Evolutionary conservation across 2,329 filamentous ascomycete genomes (phyloP), one percentile per base, ranked within the genome.

Genomic region (Botryotinia calthae): DNA sequence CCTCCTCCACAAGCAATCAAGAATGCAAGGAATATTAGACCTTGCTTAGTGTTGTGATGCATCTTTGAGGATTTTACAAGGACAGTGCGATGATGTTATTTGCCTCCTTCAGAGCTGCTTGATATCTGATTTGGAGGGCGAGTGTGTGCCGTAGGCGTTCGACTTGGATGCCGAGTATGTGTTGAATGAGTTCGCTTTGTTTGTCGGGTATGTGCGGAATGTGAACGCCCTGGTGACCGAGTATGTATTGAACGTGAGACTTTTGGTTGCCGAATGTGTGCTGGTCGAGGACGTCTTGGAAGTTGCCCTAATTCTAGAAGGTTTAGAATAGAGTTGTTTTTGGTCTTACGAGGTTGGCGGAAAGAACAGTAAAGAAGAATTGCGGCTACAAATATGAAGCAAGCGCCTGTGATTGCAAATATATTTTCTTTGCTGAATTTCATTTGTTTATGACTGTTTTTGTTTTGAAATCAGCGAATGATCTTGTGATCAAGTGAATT

Each of bases 391-490:
- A 67, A 22, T 44, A 67, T 40, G 42, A 67, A 67, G n/a, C 48
- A 67, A 56, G 37, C 48, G 18, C 65, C 65, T 44, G 65, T 67
- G 48, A 56, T 56, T 31, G 48, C 65, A 25, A 31, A 56, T 31
- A 42, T 14, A 44, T 22, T 42, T 14, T 12, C 34, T 22, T 12
- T 56, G 18, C 25, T 56, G 2, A 56, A 42, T 40, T 56, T 10
- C 65, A 56, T 67, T 34, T 3, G 4, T 56, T 14, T 10, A 18
- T 56, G 48, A 67, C 40, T 67, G 48, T 40, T n/a, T 44, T 64
- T 4, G 25, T 51, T 42, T 22, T 42, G n/a, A 22, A 16, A 9
- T 31, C 16, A 34, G 20, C 65, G 18, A 67, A 56, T 67, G 25
- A 67, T 67, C 51, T 40, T n/a, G 48, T 37, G 6, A 28, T 37